Base-by-base conservation (phyloP, 2,329 filamentous ascomycete genomes). In the Talaromyces sp. region DNA sequence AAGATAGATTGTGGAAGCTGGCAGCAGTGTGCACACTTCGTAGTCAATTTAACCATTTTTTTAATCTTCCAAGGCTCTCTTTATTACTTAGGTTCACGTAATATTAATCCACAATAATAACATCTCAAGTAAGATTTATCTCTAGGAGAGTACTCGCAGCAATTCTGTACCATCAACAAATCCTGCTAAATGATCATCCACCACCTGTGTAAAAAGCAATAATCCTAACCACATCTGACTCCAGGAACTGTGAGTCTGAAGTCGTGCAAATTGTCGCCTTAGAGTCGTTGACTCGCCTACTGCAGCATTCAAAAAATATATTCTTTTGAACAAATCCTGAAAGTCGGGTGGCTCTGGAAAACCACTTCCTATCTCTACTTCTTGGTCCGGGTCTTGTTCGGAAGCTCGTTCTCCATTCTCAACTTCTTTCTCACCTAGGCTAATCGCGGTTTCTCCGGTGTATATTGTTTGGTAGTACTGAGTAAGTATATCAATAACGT, bases 301-400 rank as follows among this genome's bases (percentile, higher is more conserved):
- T 1, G 52, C 52, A 39, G 52, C 52, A 56, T 56, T 56, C 52
- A 56, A 39, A 13, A 56, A 56, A 56, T 56, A 56, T 7, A 56
- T 37, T 39, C 52, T 37, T 56, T 33, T 56, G 10, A 56, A 56
- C 10, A 56, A n/a, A 56, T 56, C 52, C 9, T 56, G 52, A 37
- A 35, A 56, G 7, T 37, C 52, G 9, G 52, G 52, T 31, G 52
- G 52, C n/a, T 56, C 52, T 39, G 52, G 52, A 24, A 56, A 56
- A 5, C 52, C 52, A 39, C 52, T 19, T 37, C 52, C 52, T 37
- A 56, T 56, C 31, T 56, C 52, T 14, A 56, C 52, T 56, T 56
- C 52, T 37, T 9, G 52, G 16, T 22, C 31, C 35, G 52, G 52
- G 9, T 56, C 31, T 39, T 56, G 31, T 39, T 56, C 52, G 52